These are phyloP conservation scores for Suhomyces maxii DNA, from an alignment of 1,139 yeast species.

Conservation along the genomic window DNA sequence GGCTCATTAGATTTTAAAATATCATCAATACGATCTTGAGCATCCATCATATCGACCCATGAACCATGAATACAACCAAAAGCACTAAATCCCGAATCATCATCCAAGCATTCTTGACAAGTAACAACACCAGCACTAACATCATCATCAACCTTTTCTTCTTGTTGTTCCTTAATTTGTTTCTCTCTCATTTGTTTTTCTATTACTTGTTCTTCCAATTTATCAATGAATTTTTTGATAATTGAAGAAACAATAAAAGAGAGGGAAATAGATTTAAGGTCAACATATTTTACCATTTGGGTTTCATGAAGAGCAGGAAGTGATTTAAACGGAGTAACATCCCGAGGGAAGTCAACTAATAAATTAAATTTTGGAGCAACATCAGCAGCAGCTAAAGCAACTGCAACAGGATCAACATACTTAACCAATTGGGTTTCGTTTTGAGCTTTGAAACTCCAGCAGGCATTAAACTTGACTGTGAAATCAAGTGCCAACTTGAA, in stretches of 20 bases:
- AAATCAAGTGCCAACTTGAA: neutral
- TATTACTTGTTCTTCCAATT: neutral
- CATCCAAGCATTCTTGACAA: neutral
- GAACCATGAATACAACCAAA: neutral
- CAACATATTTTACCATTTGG: no score
- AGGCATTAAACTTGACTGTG: neutral
- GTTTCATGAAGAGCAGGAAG: neutral
- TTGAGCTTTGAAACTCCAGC: no score
- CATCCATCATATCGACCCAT: neutral
- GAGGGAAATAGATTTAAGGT: no score
- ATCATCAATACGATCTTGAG: no score
- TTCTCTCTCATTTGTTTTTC: neutral
- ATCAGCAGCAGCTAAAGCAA: neutral
- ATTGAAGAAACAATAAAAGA: no score
- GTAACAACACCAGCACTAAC: no score
- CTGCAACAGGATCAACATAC: neutral
- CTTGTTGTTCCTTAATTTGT: neutral
- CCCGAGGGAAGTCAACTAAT: no score
- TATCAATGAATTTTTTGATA: no score
- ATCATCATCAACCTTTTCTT: neutral
- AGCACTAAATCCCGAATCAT: neutral
- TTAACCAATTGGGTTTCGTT: neutral
- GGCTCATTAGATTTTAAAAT: no score
- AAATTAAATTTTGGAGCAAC: no score
- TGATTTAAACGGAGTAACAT: no score